Evolutionary conservation across 305 asterid genomes (phyloP), one percentile per base, ranked within the genome.

Genomic region (Fraxinus velutina): DNA sequence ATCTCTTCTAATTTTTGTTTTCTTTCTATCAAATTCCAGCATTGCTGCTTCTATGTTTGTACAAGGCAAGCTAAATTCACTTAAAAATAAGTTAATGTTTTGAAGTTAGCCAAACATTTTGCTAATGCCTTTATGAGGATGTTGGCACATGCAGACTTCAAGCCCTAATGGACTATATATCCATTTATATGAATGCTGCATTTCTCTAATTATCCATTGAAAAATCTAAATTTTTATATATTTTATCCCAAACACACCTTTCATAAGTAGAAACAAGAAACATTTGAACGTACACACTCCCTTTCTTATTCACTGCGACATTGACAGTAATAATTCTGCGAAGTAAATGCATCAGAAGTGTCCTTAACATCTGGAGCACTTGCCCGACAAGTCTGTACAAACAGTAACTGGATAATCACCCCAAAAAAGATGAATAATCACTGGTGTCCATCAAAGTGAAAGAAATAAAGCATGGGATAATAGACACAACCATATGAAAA

Each of bases 351-450:
- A 50, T 33, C 78, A 77, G 78, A 30, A 80, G 82, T 52, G 81
- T 32, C 82, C 73, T 33, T 44, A 73, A 15, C 79, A 80, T 82
- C 42, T 78, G 79, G 75, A 85, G 83, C 90, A 87, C 88, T 84
- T 72, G 57, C 82, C 90, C 88, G 90, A 87, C 90, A 87, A 85
- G 83, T 44, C 81, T 85, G 86, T 75, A 3, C 5, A 33, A 79
- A 85, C 88, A 83, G 88, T 76, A 73, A 83, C 78, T 81, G 81
- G 88, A 85, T 83, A 13, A 44, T 44, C 55, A 44, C 55, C 55
- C 55, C 55, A 44, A 44, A 57, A 57, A 57, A 57, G 70, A 19
- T 19, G 70, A 57, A 57, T 62, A 84, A 82, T 85, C 85, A 47
- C 80, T 21, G 83, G 74, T 82, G 83, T 64, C 33, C 17, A 74